A percentile compares a stretch with the other conserved stretches of the same genome.
Evolutionary conservation across 495 filamentous ascomycete species (phyloP).

Genomic region (Friedmanniomyces endolithicus): DNA sequence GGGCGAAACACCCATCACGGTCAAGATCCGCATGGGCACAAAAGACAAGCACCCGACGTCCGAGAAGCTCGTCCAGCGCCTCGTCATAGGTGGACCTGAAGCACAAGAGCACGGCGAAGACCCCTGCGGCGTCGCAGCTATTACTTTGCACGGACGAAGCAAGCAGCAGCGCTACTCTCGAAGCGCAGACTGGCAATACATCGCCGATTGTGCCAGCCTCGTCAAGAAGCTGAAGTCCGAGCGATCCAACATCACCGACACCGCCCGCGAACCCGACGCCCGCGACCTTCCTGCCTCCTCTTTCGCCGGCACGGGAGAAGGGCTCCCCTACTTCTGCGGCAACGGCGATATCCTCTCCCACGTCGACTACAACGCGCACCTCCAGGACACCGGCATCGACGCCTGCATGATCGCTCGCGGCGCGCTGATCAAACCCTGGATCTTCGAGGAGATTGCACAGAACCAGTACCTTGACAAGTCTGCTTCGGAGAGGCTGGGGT

Average conservation of each 20-base stretch:
- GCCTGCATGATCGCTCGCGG: conserved; percentile 84
- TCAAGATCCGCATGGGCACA: conserved; percentile 89
- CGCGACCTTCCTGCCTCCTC: conserved; percentile 38
- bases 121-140: conserved; percentile 71
- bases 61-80: conserved; percentile 64
- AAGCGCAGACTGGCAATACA: conserved; percentile 84
- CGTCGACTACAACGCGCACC: conserved; percentile 67
- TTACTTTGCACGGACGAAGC: conserved; percentile 87
- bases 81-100: conserved; percentile 65
- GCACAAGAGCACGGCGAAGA: conserved; percentile 46
- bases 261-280: conserved; percentile 59
- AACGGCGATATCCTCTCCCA: conserved; percentile 96
- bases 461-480: conserved; percentile 94
- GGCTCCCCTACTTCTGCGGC: conserved; percentile 74
- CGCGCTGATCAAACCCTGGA: conserved; percentile 90
- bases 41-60: conserved; percentile 68
- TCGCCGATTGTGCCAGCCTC: conserved; percentile 74
- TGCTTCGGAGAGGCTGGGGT: conserved; percentile 68
- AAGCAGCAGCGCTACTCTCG: conserved; percentile 88
- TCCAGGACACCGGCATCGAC: conserved; percentile 67
- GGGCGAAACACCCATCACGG: conserved; percentile 73
- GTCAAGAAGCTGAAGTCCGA: conserved; percentile 63
- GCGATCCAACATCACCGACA: conserved; percentile 54
- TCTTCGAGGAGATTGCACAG: conserved; percentile 88
- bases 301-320: conserved; percentile 34